Conservation (phyloP, 805 yeast genomes). For the Maudiozyma saulgeensis region DNA sequence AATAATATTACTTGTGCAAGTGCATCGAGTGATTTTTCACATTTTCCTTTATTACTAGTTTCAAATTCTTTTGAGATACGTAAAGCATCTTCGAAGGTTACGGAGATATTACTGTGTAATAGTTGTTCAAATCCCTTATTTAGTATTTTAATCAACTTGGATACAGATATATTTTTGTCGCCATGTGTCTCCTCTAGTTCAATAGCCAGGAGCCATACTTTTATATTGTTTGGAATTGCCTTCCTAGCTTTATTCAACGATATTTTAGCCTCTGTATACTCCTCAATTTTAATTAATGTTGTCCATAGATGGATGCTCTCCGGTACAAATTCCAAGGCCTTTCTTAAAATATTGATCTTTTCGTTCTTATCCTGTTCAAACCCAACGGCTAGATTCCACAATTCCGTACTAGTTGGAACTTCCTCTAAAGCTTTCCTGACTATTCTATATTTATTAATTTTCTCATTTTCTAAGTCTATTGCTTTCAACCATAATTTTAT, state of each 20-base stretch:
- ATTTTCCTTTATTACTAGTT: background rate
- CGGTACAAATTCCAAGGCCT: constrained; percentile 66
- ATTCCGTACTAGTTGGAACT: constrained; percentile 42
- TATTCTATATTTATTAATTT: constrained; percentile 42
- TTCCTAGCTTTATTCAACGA: constrained; percentile 55
- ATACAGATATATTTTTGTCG: constrained; percentile 37
- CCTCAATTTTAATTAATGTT: constrained; percentile 38
- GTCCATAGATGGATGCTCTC: constrained; percentile 57
- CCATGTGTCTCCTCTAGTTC: constrained; percentile 47
- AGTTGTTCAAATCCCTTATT: constrained; percentile 41
- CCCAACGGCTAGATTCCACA: constrained; percentile 65
- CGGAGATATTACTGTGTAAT: constrained; percentile 32
- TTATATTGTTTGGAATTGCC: constrained; percentile 36
- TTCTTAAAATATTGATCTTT: constrained; percentile 43
- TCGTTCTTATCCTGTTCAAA: constrained; percentile 46
- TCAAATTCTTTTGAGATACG: constrained; percentile 47
- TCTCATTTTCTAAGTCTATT: constrained; percentile 51
- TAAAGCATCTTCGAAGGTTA: constrained; percentile 43
- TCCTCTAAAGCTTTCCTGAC: constrained; percentile 63
- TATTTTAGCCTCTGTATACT: constrained; percentile 40
- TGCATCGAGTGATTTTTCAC: constrained; percentile 27
- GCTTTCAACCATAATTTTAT: constrained; percentile 69
- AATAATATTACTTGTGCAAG: constrained; percentile 44
- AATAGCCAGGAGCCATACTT: constrained; percentile 63
- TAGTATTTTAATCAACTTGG: constrained; percentile 10